A percentile compares a stretch with the other conserved stretches of the same genome.
Conservation (phyloP, 176 grass and related monocot species). For the Neostapfia colusana region DNA sequence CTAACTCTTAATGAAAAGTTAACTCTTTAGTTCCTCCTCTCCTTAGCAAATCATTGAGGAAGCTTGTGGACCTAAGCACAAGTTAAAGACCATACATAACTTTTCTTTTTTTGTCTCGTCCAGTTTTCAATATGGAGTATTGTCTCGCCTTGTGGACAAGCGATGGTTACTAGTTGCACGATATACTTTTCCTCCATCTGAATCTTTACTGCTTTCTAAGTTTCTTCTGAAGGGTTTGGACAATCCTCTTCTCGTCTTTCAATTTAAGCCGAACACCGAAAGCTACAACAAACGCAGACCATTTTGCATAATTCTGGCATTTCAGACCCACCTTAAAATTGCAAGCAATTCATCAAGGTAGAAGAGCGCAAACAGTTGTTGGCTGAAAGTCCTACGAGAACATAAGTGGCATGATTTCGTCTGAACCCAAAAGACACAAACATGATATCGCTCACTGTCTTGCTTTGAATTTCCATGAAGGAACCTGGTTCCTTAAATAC, state of each 20-base stretch:
- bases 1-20: no score
- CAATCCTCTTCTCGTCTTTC: neutral
- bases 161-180: no score
- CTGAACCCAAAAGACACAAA: neutral
- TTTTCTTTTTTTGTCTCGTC: no score
- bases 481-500: neutral
- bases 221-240: neutral
- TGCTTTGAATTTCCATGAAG: slow-evolving; percentile 23
- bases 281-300: neutral
- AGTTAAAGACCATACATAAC: no score
- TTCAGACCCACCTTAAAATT: neutral
- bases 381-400: no score
- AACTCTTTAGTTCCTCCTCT: no score
- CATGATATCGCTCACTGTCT: neutral
- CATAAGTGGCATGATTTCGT: neutral
- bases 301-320: neutral
- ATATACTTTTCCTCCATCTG: no score
- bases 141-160: no score
- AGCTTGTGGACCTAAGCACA: no score
- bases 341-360: neutral
- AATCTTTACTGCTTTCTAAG: neutral
- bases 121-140: no score
- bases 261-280: neutral
- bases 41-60: no score
- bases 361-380: neutral